Conservation (phyloP, 2,329 filamentous ascomycete genomes). For the Aureobasidium sp. region DNA sequence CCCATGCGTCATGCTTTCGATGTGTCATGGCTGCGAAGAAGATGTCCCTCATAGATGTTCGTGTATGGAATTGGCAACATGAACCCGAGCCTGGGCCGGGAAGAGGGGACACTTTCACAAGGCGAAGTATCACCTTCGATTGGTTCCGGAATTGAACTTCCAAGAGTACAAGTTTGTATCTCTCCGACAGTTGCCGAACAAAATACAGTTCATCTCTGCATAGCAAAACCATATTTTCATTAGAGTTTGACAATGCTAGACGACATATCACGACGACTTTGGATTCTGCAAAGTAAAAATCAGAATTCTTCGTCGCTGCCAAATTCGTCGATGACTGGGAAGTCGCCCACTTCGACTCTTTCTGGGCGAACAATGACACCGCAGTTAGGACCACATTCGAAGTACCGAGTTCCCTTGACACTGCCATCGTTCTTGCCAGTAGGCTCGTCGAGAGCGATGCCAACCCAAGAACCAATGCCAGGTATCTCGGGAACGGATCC, state of each 20-base stretch:
- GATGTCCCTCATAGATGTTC: no score
- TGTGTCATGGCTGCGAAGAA: no score
- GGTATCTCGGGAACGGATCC: slow-evolving; percentile 70
- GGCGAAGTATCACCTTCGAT: no score
- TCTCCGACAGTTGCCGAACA: no score
- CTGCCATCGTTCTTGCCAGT: slow-evolving; percentile 78
- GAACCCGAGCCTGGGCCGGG: no score
- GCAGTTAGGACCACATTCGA: slow-evolving; percentile 60
- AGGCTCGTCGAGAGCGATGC: slow-evolving; percentile 67
- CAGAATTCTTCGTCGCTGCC: slow-evolving; percentile 67
- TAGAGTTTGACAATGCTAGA: background rate
- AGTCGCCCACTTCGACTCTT: slow-evolving; percentile 70
- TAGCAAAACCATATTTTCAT: no score
- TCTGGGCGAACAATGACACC: slow-evolving; percentile 76
- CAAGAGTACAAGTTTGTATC: no score
- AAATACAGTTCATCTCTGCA: no score
- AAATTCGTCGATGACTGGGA: slow-evolving; percentile 58
- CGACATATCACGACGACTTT: background rate
- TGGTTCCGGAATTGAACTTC: no score
- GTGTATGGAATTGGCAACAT: no score
- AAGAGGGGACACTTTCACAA: no score
- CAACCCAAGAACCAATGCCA: slow-evolving; percentile 58
- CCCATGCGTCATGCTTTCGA: no score
- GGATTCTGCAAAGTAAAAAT: background rate
- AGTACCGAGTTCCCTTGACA: slow-evolving; percentile 60